Evolutionary conservation across 129 eudicot species (phyloP).

Genomic region (Flaveria trinervia): DNA sequence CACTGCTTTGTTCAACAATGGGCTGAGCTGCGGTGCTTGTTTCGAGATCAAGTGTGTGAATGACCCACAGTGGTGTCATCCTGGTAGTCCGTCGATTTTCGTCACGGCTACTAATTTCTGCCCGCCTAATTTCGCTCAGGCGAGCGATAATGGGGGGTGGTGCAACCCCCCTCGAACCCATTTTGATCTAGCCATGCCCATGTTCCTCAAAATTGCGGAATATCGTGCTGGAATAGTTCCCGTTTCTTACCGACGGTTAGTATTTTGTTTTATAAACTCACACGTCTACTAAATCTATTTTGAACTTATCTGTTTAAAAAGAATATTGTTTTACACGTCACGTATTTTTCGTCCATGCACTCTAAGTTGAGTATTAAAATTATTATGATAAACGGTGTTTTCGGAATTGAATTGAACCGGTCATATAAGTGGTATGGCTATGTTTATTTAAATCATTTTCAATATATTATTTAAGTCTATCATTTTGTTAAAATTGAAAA

Average conservation of each 20-base stretch:
- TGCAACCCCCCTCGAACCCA: conserved; percentile 74
- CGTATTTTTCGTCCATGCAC: too few species aligned
- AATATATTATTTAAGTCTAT: too few species aligned
- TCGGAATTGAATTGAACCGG: too few species aligned
- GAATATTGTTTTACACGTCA: too few species aligned
- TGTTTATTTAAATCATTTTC: too few species aligned
- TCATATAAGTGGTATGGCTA: too few species aligned
- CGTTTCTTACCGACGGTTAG: conserved; percentile 62
- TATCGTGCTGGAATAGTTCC: conserved; percentile 72
- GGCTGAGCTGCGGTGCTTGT: conserved; percentile 65
- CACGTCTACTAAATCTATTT: too few species aligned
- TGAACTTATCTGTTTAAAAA: too few species aligned
- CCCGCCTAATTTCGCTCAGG: conserved; percentile 61
- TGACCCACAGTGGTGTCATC: conserved; percentile 59
- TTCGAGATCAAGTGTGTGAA: conserved; percentile 58
- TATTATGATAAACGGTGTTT: too few species aligned
- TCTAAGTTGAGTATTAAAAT: too few species aligned
- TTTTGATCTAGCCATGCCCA: conserved; percentile 68
- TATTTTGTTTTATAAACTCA: too few species aligned
- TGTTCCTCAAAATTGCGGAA: conserved; percentile 63
- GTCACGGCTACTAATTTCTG: conserved; percentile 70
- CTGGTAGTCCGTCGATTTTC: conserved; percentile 64
- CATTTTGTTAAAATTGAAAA: too few species aligned
- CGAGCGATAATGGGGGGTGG: conserved; percentile 70
- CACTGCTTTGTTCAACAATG: conserved; percentile 64